These are phyloP conservation scores for Ophiosphaerella narmari DNA, from an alignment of 2,329 filamentous ascomycete species.

Conservation along the genomic window DNA sequence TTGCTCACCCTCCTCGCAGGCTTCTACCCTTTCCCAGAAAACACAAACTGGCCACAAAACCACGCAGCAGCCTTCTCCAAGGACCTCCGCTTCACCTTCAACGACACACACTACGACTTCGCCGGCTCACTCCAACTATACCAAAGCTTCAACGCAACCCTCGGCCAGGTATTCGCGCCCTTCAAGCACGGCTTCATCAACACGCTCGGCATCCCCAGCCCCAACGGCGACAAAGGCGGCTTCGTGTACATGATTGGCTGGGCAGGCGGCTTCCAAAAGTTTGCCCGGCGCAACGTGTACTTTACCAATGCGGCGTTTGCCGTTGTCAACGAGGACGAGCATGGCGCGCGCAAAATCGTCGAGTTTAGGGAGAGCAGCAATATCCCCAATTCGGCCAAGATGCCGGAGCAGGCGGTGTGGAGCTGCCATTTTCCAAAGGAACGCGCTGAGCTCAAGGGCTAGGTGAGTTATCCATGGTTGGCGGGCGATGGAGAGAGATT, in stretches of 20 bases:
- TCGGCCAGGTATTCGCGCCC: slow-evolving; percentile 30
- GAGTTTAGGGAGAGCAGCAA: slow-evolving; percentile 41
- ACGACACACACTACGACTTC: slow-evolving; percentile 39
- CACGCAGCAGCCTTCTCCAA: slow-evolving; percentile 30
- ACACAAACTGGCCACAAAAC: slow-evolving; percentile 32
- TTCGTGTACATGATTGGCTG: slow-evolving; percentile 41
- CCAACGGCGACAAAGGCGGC: slow-evolving; percentile 37
- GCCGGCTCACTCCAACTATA: slow-evolving; percentile 33
- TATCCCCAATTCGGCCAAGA: slow-evolving; percentile 32
- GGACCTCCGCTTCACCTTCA: slow-evolving; percentile 38
- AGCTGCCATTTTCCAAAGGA: slow-evolving; percentile 21
- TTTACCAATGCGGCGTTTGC: slow-evolving; percentile 40
- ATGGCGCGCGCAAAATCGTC: slow-evolving; percentile 31
- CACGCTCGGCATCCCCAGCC: slow-evolving; percentile 33
- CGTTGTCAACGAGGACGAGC: slow-evolving; percentile 25
- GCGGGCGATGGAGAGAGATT: too few species aligned
- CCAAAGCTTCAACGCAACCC: slow-evolving; percentile 31
- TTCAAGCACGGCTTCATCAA: slow-evolving; percentile 39
- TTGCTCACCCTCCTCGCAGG: slow-evolving; percentile 8
- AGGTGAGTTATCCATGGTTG: background rate
- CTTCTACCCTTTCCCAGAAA: slow-evolving; percentile 40
- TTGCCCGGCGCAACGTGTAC: slow-evolving; percentile 28
- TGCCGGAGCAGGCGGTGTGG: slow-evolving; percentile 31
- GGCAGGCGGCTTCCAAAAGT: slow-evolving; percentile 33
- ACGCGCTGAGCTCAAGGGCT: background rate